Evolutionary conservation across 371 early-diverging fungal genomes (phyloP), one percentile per base, ranked within the genome.

Genomic region (Umbelopsis sp.): DNA sequence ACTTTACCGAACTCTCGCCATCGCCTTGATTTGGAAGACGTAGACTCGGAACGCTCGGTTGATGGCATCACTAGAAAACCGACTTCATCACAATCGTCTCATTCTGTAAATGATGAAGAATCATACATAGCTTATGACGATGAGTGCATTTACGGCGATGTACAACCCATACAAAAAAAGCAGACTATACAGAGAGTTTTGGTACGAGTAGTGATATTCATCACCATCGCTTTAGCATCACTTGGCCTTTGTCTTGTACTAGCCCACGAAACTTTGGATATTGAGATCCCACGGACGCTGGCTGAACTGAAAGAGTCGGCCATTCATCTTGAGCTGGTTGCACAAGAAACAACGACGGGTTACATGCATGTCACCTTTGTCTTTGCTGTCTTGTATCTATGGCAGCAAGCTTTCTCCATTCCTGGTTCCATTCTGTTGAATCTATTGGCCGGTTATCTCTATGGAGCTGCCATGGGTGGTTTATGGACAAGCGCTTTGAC

Each of bases 351-450:
- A 32, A 80, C 80, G 81, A 50, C 53, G 6, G 80, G 78, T 11
- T 76, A 73, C 51, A 50, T 74, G 3, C 72, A 76, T 10, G 80
- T 81, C 3, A 72, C 76, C 4, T 66, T 74, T 67, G 80, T 81
- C 3, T 81, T 81, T 74, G 70, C 80, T 2, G 77, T 78, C 0
- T 65, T 83, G 44, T 83, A 83, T 69, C 73, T 83, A 12, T 83
- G 84, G 84, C 84, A 83, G 41, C 84, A 83, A 73, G 81, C 79
- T 3, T 83, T 81, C 69, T 80, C 80, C 3, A 78, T 83, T 20
- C 84, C 84, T 25, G 84, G 84, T 20, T 81, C 81, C 1, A 78
- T 83, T 5, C 72, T 83, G 7, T 67, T 83, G 38, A 83, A 83
- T 68, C 45, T 83, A 25, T 65, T 83, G 25, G 77, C 77, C 1